These are phyloP conservation scores for Neoboletus magnificus DNA, from an alignment of 768 basidiomycete genomes.

Conservation along the genomic window DNA sequence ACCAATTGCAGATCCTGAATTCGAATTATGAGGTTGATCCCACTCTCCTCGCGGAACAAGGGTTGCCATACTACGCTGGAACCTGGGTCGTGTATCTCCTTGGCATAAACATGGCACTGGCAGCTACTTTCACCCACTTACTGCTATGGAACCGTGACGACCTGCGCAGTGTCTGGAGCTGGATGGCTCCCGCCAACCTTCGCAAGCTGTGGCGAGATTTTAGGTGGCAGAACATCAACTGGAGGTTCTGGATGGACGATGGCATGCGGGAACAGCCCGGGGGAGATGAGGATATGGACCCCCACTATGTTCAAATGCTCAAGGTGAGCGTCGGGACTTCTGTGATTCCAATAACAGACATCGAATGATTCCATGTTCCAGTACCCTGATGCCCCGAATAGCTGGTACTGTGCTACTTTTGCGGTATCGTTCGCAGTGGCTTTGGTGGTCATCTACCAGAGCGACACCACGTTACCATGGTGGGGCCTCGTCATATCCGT, in stretches of 20 bases:
- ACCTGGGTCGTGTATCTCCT: slow-evolving; percentile 24
- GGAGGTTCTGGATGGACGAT: slow-evolving; percentile 34
- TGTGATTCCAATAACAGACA: slow-evolving; percentile 15
- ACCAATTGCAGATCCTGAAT: slow-evolving; percentile 53
- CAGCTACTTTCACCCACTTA: slow-evolving; percentile 50
- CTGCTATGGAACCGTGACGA: slow-evolving; percentile 53
- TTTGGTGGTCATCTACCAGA: slow-evolving; percentile 52
- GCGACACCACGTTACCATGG: slow-evolving; percentile 55
- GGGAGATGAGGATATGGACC: slow-evolving; percentile 43
- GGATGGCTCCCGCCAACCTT: slow-evolving; percentile 38
- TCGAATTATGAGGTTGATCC: slow-evolving; percentile 50
- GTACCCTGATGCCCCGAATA: slow-evolving; percentile 34
- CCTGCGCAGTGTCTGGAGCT: slow-evolving; percentile 44
- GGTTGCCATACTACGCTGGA: slow-evolving; percentile 30
- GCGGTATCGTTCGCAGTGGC: slow-evolving; percentile 43
- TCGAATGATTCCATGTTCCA: background rate
- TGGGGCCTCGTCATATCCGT: slow-evolving; percentile 55
- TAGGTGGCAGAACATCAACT: slow-evolving; percentile 34
- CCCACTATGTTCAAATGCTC: slow-evolving; percentile 55
- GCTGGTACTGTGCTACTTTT: slow-evolving; percentile 32
- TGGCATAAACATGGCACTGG: slow-evolving; percentile 30
- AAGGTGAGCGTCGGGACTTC: slow-evolving; percentile 20
- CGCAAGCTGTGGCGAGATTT: slow-evolving; percentile 21
- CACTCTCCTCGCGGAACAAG: slow-evolving; percentile 44
- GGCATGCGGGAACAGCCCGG: slow-evolving; percentile 26